Percentiles rank a stretch among this genome's conserved stretches.
Conservation (phyloP, 495 filamentous ascomycete species). For the Neurospora sp. region DNA sequence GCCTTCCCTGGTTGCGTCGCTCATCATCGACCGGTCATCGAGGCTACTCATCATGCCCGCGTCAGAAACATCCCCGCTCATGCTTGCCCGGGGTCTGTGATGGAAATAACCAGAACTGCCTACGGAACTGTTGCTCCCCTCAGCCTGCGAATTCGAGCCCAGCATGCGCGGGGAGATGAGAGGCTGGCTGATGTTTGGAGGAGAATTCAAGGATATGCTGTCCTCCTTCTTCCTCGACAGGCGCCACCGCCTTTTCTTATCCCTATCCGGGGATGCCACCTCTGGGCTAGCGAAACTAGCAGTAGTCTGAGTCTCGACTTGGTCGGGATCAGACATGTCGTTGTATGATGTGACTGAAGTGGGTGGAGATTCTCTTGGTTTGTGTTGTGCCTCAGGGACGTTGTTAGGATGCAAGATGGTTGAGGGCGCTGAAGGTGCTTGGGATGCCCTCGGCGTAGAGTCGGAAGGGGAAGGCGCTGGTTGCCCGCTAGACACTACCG, state of each 20-base stretch:
- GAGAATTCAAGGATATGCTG: background rate
- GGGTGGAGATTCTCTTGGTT: constrained; percentile 53
- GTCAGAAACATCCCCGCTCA: constrained; percentile 45
- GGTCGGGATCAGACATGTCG: constrained; percentile 66
- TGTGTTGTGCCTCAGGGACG: constrained; percentile 42
- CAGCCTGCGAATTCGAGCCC: constrained; percentile 53
- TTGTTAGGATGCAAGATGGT: constrained; percentile 19
- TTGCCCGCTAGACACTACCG: constrained; percentile 12
- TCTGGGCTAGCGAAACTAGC: constrained; percentile 20
- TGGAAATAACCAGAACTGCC: constrained; percentile 40
- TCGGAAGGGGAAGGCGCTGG: constrained; percentile 22
- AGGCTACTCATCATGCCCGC: constrained; percentile 24
- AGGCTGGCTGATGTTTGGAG: constrained; percentile 17
- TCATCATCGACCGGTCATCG: constrained; percentile 20
- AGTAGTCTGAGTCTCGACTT: constrained; percentile 43
- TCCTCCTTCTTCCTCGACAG: constrained; percentile 57
- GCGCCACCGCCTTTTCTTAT: constrained; percentile 66
- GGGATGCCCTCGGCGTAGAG: constrained; percentile 23
- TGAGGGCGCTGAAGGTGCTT: constrained; percentile 17
- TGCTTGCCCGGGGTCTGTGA: constrained; percentile 39
- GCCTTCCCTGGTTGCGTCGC: background rate
- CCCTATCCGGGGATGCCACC: constrained; percentile 36
- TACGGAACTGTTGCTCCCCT: constrained; percentile 58
- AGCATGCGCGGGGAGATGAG: constrained; percentile 40
- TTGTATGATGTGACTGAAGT: constrained; percentile 68